These are phyloP conservation scores for Dendrostoma leiphaemia DNA, from an alignment of 2,329 filamentous ascomycete genomes.

Conservation along the genomic window DNA sequence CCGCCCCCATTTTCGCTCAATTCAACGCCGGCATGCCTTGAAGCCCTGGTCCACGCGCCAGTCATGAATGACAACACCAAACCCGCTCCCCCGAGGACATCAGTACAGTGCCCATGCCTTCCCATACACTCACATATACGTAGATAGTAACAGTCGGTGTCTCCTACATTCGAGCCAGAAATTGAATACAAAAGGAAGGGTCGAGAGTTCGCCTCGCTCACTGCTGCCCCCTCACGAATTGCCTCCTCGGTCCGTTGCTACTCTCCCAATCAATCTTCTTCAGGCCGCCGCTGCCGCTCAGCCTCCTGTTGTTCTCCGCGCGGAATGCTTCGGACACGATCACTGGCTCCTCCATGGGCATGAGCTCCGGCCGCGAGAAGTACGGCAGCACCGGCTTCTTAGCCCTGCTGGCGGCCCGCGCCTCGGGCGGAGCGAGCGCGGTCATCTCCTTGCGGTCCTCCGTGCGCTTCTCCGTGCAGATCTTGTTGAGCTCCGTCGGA, in stretches of 20 bases:
- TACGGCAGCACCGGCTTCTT: slow-evolving; percentile 33
- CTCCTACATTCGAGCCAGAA: no score
- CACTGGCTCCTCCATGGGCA: slow-evolving; percentile 37
- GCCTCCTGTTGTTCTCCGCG: slow-evolving; percentile 20
- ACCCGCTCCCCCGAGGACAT: neutral
- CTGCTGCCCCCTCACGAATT: neutral
- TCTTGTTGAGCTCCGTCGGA: slow-evolving; percentile 70
- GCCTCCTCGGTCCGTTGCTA: neutral
- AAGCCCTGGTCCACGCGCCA: no score
- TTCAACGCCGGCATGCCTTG: no score
- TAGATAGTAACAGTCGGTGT: neutral
- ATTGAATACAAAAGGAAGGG: neutral
- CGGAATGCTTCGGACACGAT: slow-evolving; percentile 35
- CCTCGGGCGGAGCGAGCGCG: slow-evolving; percentile 11
- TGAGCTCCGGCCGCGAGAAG: slow-evolving; percentile 33
- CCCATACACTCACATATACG: neutral
- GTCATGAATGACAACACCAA: no score
- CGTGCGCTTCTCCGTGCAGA: slow-evolving; percentile 64
- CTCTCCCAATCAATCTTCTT: slow-evolving; percentile 13
- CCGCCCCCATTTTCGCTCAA: no score
- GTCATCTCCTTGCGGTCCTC: slow-evolving; percentile 44
- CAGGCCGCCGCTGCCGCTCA: neutral
- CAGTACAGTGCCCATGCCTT: neutral
- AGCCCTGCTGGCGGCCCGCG: neutral
- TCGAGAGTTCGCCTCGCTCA: neutral